Evolutionary conservation across 106 monocot genomes (phyloP), one percentile per base, ranked within the genome.

Genomic region (Acorus gramineus): DNA sequence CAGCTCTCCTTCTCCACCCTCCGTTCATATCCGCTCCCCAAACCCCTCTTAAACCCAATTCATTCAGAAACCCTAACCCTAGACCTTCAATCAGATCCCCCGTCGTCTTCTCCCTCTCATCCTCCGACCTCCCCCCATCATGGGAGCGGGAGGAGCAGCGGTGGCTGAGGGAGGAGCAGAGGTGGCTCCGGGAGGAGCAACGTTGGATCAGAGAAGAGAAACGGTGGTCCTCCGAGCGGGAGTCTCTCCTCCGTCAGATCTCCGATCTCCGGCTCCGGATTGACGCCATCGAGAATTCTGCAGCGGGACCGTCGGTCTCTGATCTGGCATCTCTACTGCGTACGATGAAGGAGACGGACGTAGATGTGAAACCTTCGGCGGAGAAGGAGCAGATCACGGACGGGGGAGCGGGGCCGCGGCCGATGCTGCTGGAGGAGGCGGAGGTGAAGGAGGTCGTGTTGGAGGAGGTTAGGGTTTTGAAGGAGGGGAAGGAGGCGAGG

Each of bases 121-220:
- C 63, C 5, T 64, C 76, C 9, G 57, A 4, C 1, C 60, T 46
- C 2, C 53, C 67, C 42, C 72, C 85, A 4, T 82, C 66, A 5
- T 82, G 74, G 90, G 90, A 91, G 72, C 77, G 96, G 53, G 96
- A 96, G 76, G 96, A 96, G 77, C 87, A 90, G 74, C 73, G 96
- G 5, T 91, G 96, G 96, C 46, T 85, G 4, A 80, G 85, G 0
- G 96, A 96, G 59, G 96, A 96, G 80, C 84, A 79, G 75, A 67
- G 96, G 9, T 96, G 90, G 96, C 49, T 91, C 46, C 77, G 95
- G 2, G 95, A 90, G 69, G 94, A 95, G 72, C 56, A 51, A 9
- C 28, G 28, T 28, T 28, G 28, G 28, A 28, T 28, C 28, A 28
- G 28, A 28, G 28, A 28, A 28, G 28, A 28, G 28, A 28, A 28